Conservation (phyloP, 306 rosid genomes). For the Cicer chorassanicum region DNA sequence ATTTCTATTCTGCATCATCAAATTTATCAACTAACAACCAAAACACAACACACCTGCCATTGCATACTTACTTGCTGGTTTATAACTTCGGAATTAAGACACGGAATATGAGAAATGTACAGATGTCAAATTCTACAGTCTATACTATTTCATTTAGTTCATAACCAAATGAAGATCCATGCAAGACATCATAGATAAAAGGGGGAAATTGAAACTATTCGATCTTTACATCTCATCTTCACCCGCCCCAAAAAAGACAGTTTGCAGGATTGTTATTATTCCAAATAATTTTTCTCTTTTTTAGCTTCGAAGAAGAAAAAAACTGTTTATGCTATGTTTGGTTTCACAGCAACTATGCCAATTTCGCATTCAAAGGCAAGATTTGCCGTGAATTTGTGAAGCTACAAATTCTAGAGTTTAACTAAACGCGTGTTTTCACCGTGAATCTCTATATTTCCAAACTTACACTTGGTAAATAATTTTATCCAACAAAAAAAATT, state of each 20-base stretch:
- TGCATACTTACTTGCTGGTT: conserved; percentile 9
- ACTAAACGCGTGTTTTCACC: no score
- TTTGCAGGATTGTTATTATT: conserved; percentile 3
- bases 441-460: no score
- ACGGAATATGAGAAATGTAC: neutral
- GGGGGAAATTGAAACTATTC: neutral
- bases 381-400: no score
- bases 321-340: neutral
- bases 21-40: neutral
- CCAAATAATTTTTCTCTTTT: neutral
- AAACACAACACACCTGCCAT: neutral
- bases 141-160: conserved; percentile 26
- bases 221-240: neutral
- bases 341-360: no score
- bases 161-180: conserved; percentile 14
- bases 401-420: no score
- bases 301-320: neutral
- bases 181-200: neutral
- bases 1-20: neutral
- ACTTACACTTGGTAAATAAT: neutral
- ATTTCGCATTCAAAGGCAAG: no score
- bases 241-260: neutral
- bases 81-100: conserved; percentile 4
- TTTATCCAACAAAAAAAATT: neutral
- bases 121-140: neutral